Evolutionary conservation across 1,284 basidiomycete species (phyloP).

Genomic region (Ustilago crameri): DNA sequence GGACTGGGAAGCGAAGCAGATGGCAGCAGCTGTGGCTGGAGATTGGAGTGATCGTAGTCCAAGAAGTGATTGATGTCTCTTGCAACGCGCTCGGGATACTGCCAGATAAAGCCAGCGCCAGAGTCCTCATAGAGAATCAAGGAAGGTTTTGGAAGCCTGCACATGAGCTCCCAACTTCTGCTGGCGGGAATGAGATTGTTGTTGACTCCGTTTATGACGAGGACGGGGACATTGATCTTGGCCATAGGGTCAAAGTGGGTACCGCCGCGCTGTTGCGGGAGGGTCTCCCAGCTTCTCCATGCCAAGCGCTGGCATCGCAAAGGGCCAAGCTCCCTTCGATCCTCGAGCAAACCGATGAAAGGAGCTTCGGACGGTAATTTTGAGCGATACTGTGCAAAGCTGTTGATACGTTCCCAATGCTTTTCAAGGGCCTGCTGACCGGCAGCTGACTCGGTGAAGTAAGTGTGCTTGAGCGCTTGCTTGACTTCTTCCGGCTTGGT

Average conservation of each 20-base stretch:
- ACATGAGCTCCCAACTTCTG: constrained; percentile 46
- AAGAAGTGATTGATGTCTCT: constrained; percentile 41
- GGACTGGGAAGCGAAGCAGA: constrained; percentile 31
- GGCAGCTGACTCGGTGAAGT: constrained; percentile 23
- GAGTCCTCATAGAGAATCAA: constrained; percentile 36
- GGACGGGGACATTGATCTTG: constrained; percentile 35
- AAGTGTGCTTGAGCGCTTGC: constrained; percentile 31
- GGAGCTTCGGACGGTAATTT: constrained; percentile 30
- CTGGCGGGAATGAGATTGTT: constrained; percentile 40
- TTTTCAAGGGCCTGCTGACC: constrained; percentile 34
- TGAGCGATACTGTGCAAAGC: constrained; percentile 35
- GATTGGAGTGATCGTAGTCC: constrained; percentile 29
- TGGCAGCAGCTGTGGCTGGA: constrained; percentile 31
- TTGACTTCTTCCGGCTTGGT: constrained; percentile 38
- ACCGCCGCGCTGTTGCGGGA: constrained; percentile 29
- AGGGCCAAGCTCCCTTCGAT: constrained; percentile 37
- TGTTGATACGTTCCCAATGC: constrained; percentile 40
- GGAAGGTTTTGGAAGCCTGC: constrained; percentile 27
- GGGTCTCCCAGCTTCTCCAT: constrained; percentile 40
- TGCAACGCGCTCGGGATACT: constrained; percentile 37
- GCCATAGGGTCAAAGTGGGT: constrained; percentile 35
- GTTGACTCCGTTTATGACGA: constrained; percentile 42
- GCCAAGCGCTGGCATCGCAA: constrained; percentile 34
- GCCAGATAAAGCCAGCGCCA: constrained; percentile 38
- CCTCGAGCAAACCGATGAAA: constrained; percentile 36